Percentiles rank a stretch among this genome's conserved stretches.
These are phyloP conservation scores for Epichloe typhina DNA, from an alignment of 2,329 filamentous ascomycete genomes.

Conservation along the genomic window DNA sequence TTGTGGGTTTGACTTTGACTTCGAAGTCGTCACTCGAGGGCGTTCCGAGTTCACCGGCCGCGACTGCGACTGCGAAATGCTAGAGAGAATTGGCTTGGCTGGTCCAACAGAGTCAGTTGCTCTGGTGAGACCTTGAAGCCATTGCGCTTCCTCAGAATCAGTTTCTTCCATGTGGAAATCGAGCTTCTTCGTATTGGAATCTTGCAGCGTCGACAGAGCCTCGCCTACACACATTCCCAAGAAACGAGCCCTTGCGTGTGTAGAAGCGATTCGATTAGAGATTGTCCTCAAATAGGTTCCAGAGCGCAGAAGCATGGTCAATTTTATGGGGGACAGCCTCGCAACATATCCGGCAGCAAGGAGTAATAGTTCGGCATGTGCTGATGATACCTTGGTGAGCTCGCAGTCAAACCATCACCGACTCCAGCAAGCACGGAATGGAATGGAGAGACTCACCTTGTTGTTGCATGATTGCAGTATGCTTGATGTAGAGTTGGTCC, in stretches of 20 bases:
- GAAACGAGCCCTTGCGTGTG: conserved; percentile 62
- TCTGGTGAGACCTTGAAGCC: conserved; percentile 56
- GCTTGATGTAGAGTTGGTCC: conserved; percentile 75
- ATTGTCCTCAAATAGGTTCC: conserved; percentile 62
- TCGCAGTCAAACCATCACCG: not conserved
- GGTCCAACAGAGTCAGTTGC: conserved; percentile 51
- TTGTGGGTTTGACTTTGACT: not conserved
- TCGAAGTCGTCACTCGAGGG: not conserved
- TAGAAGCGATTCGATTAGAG: conserved; percentile 71
- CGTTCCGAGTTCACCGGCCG: not conserved
- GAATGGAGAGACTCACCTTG: conserved; percentile 44
- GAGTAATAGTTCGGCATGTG: conserved; percentile 66
- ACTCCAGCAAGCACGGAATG: too few relatives aligned
- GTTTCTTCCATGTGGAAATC: conserved; percentile 77
- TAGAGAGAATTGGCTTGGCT: conserved; percentile 32
- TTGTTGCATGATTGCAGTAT: conserved; percentile 75
- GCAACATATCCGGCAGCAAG: conserved; percentile 66
- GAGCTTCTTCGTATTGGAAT: conserved; percentile 59
- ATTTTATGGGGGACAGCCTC: conserved; percentile 48
- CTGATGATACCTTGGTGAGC: conserved; percentile 32
- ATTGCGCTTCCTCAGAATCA: conserved; percentile 55
- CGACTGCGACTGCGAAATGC: not conserved
- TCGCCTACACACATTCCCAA: conserved; percentile 83
- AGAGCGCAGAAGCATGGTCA: conserved; percentile 58
- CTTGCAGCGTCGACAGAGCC: conserved; percentile 47